A percentile compares a stretch with the other conserved stretches of the same genome.
phyloP scores from a whole-genome alignment of 2,329 filamentous ascomycete genomes.

The Arthrobotrys megalospora region DNA sequence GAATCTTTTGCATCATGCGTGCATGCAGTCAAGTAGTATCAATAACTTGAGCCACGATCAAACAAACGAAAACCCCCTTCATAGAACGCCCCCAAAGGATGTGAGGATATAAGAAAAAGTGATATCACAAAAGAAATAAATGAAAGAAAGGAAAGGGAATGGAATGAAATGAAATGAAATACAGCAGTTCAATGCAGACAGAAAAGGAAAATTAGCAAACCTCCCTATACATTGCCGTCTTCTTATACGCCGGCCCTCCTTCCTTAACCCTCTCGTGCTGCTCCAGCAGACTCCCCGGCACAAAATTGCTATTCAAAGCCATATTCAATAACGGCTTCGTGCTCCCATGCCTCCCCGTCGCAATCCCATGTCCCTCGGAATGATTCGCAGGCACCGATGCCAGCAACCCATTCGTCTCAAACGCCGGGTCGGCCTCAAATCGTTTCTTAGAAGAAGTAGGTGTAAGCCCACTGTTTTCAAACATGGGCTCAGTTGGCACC shows the following conservation, averaged over 20 bases:
- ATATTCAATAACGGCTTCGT: constrained; percentile 52
- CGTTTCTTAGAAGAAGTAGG: constrained; percentile 39
- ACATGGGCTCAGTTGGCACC: constrained; percentile 11
- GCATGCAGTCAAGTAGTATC: neutral
- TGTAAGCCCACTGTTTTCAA: constrained; percentile 19
- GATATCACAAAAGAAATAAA: constrained; percentile 11
- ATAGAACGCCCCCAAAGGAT: constrained; percentile 17
- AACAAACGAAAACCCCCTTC: constrained; percentile 6
- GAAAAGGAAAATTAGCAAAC: constrained; percentile 28
- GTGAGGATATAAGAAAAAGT: constrained; percentile 32
- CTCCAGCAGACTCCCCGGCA: constrained; percentile 55
- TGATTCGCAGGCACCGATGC: constrained; percentile 40
- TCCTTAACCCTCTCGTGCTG: constrained; percentile 57
- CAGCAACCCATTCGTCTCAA: constrained; percentile 56
- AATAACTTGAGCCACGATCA: neutral
- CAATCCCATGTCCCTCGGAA: constrained; percentile 39
- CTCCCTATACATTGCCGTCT: constrained; percentile 35
- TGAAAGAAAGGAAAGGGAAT: constrained; percentile 19
- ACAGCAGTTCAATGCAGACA: constrained; percentile 2
- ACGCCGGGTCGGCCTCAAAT: constrained; percentile 36
- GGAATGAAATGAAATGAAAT: constrained; percentile 1
- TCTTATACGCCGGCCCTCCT: constrained; percentile 49
- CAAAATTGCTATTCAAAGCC: constrained; percentile 55
- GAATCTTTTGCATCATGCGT: constrained; percentile 13
- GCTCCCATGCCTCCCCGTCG: constrained; percentile 47